Conservation (phyloP, 495 filamentous ascomycete genomes). For the Gamarada debralockiae region DNA sequence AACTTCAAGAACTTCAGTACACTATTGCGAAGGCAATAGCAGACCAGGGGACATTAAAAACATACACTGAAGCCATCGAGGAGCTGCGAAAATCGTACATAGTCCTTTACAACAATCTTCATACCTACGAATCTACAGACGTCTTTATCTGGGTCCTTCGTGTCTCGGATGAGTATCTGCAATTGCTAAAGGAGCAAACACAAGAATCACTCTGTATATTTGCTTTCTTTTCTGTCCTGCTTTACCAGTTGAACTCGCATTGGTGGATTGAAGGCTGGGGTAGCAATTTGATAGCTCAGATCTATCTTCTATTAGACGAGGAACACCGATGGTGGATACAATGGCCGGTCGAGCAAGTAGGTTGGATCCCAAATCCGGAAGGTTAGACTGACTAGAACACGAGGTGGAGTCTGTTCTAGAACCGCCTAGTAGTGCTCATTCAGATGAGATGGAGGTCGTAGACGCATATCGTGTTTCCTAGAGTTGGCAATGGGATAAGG, state of each 20-base stretch:
- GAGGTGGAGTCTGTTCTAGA: no score
- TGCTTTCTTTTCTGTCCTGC: conserved; percentile 35
- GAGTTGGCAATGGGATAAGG: no score
- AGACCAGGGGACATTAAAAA: not conserved
- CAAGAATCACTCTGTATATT: conserved; percentile 36
- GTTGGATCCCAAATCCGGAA: no score
- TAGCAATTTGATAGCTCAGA: conserved; percentile 29
- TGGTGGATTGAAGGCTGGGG: conserved; percentile 39
- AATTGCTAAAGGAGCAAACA: conserved; percentile 27
- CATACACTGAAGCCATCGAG: not conserved
- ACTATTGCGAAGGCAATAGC: not conserved
- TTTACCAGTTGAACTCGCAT: conserved; percentile 26
- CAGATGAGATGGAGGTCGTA: no score
- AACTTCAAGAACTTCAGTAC: not conserved
- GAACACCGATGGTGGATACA: conserved; percentile 33
- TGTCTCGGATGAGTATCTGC: conserved; percentile 27
- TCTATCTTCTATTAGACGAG: conserved; percentile 32
- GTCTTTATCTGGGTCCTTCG: conserved; percentile 36
- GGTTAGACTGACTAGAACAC: no score
- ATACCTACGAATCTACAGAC: no score
- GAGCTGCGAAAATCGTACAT: not conserved
- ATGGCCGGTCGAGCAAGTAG: conserved; percentile 33
- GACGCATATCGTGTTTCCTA: no score
- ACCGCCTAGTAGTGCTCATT: no score
- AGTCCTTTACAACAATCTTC: not conserved